Conservation (phyloP, 305 asterid species). For the Fraxinus angustifolia region DNA sequence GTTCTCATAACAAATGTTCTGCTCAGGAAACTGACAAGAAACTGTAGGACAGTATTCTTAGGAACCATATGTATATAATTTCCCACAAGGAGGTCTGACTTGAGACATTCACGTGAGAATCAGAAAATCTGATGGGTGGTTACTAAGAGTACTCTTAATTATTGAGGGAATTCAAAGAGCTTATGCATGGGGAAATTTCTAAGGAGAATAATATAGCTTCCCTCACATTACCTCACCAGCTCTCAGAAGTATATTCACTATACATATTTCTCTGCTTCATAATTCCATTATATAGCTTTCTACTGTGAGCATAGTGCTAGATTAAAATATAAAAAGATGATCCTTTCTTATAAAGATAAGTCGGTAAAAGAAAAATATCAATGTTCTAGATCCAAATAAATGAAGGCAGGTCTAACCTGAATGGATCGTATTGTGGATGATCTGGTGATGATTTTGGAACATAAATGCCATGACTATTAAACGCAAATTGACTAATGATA, state of each 20-base stretch:
- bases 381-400: neutral
- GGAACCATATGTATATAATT: neutral
- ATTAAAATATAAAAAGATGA: neutral
- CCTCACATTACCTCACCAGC: neutral
- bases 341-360: neutral
- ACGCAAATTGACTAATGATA: constrained; percentile 56
- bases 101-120: neutral
- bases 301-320: neutral
- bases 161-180: neutral
- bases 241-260: neutral
- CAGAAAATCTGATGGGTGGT: neutral
- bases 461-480: constrained; percentile 70
- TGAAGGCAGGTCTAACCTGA: constrained; percentile 49
- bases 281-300: neutral
- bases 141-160: neutral
- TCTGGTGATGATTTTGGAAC: constrained; percentile 76
- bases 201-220: neutral
- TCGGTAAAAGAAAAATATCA: neutral
- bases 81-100: neutral
- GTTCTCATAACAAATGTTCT: neutral
- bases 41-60: neutral
- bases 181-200: neutral
- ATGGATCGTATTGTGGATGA: constrained; percentile 53
- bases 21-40: neutral
- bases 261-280: neutral